These are phyloP conservation scores for Groenewaldozyma salmanticensis DNA, from an alignment of 805 yeast species.

Conservation along the genomic window DNA sequence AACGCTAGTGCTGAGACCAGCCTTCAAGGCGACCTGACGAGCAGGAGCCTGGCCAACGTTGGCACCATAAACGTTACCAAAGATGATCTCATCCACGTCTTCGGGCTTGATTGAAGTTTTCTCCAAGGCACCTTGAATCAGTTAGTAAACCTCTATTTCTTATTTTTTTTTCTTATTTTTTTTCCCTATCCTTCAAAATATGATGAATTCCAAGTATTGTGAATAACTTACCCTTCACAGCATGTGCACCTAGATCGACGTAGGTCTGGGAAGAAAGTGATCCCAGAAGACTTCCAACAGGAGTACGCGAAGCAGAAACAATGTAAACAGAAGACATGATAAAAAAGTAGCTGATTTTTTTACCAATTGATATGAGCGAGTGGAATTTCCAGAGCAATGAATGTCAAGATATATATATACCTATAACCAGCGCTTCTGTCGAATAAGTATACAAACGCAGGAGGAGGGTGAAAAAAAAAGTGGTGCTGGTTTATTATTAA, in stretches of 20 bases:
- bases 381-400: too few relatives aligned
- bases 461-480: too few relatives aligned
- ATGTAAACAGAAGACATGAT: slow-evolving; percentile 51
- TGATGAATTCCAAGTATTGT: background rate
- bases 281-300: slow-evolving; percentile 93
- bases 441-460: too few relatives aligned
- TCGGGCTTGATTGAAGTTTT: slow-evolving; percentile 65
- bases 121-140: slow-evolving; percentile 51
- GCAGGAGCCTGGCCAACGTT: slow-evolving; percentile 97
- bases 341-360: background rate
- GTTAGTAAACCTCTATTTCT: too few relatives aligned
- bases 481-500: too few relatives aligned
- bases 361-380: too few relatives aligned
- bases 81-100: slow-evolving; percentile 79
- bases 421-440: too few relatives aligned
- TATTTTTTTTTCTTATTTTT: background rate
- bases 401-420: too few relatives aligned
- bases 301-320: slow-evolving; percentile 88
- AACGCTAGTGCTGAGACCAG: slow-evolving; percentile 73
- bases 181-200: background rate
- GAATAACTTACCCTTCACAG: slow-evolving; percentile 45
- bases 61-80: slow-evolving; percentile 90
- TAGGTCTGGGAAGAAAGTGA: slow-evolving; percentile 61
- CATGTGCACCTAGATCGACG: slow-evolving; percentile 84
- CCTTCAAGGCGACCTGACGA: slow-evolving; percentile 87